Conservation (phyloP, 768 basidiomycete species). For the Pulveroboletus sp. region DNA sequence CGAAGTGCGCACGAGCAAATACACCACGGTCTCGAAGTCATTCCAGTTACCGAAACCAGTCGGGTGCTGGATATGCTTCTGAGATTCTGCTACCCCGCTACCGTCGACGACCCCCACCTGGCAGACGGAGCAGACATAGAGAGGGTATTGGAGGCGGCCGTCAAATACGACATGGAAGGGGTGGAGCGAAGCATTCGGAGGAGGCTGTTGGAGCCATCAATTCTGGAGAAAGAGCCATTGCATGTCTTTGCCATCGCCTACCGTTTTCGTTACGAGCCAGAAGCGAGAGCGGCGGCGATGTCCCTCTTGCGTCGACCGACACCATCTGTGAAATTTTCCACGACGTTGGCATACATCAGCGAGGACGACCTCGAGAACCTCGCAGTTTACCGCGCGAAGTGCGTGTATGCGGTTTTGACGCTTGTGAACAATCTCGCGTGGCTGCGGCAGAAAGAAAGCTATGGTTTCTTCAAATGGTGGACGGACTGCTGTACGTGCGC, state of each 20-base stretch:
- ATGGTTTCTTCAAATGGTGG: conserved; percentile 28
- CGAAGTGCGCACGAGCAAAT: conserved; percentile 11
- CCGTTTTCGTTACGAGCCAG: conserved; percentile 25
- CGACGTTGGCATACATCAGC: conserved; percentile 4
- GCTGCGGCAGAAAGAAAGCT: conserved; percentile 20
- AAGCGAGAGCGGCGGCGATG: conserved; percentile 29
- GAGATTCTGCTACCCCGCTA: conserved; percentile 34
- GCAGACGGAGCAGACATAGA: conserved; percentile 15
- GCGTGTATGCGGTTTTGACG: conserved; percentile 13
- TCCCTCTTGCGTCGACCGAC: conserved; percentile 21
- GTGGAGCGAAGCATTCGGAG: conserved; percentile 23
- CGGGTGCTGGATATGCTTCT: conserved; percentile 27
- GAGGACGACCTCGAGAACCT: conserved; percentile 13
- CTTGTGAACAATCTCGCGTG: conserved; percentile 21
- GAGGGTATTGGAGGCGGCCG: conserved; percentile 24
- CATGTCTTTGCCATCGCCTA: conserved; percentile 34
- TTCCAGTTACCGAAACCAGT: conserved; percentile 29
- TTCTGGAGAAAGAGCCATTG: conserved; percentile 27
- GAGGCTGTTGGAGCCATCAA: conserved; percentile 21
- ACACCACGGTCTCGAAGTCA: conserved; percentile 16
- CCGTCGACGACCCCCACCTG: conserved; percentile 22
- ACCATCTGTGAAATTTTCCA: not conserved
- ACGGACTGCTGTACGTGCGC: conserved; percentile 23
- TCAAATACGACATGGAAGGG: conserved; percentile 30
- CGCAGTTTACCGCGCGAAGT: conserved; percentile 18